Evolutionary conservation across 2,329 filamentous ascomycete genomes (phyloP), one percentile per base, ranked within the genome.

Genomic region (Colletotrichum lindemuthianum): DNA sequence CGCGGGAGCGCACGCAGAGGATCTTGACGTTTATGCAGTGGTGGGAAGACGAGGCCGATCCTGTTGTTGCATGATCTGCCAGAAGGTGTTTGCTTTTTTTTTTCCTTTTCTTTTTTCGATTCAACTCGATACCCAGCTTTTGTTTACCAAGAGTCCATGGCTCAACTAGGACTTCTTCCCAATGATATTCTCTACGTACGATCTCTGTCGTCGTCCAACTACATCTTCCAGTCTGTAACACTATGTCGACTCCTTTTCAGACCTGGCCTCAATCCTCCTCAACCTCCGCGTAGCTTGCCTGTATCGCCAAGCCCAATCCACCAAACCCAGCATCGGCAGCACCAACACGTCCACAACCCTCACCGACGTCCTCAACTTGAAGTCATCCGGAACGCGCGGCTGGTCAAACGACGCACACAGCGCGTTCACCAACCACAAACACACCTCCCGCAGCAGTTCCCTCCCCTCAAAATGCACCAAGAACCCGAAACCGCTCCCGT

Each of bases 1-100:
- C 87, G 1, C 76, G 69, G 67, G 82, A 83, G 71, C 79, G 86
- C 72, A 87, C 84, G 1, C 77, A 81, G 69, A 80, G 86, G 68
- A 72, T 90, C 70, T 71, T 73, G 60, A 69, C 76, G 52, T 87
- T 89, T 73, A 81, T 82, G 73, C 75, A 78, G 64, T 89, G 87
- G 87, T 90, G 85, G 85, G 72, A 71, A 52, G 82, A 86, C 16
- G 88, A 90, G 77, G 71, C 52, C 2, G 60, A 36, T 7, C 51
- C 63, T 6, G 16, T 61, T 24, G 39, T 36, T 33, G 58, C 51
- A 47, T 65, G 47, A 63, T 36, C 12, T 13, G 5, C 24, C 24
- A 33, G 6, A 24, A 32, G 6, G 15, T 10, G 4, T 24, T 13
- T 6, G 11, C n/a, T 43, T 13, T 52, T 16, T 43, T 13, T 52